These are phyloP conservation scores for Boletus mariae DNA, from an alignment of 1,284 basidiomycete genomes.

Conservation along the genomic window DNA sequence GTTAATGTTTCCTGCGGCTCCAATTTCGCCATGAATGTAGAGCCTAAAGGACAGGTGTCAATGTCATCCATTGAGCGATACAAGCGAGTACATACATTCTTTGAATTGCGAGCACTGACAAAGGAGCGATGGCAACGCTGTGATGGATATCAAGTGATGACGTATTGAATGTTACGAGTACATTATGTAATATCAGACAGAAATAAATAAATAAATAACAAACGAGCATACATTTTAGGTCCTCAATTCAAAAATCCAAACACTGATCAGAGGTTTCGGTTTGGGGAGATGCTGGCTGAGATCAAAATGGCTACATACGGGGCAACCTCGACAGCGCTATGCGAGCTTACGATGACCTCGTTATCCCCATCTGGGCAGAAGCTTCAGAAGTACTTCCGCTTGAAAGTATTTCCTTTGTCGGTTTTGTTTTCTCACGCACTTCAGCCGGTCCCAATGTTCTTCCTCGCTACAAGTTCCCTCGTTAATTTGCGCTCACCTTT, in stretches of 20 bases:
- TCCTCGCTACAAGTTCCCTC: neutral
- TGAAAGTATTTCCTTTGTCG: neutral
- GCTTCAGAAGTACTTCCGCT: neutral
- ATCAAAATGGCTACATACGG: neutral
- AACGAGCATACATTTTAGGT: neutral
- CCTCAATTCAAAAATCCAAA: neutral
- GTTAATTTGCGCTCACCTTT: neutral
- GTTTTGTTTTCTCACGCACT: neutral
- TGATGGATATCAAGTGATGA: neutral
- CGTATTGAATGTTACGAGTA: neutral
- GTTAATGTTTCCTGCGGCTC: no score
- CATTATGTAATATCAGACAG: neutral
- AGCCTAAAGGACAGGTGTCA: no score
- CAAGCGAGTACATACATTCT: no score
- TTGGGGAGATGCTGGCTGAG: neutral
- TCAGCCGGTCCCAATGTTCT: neutral
- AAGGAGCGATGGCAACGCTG: neutral
- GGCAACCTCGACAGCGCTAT: neutral
- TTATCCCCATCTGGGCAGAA: neutral
- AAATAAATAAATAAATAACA: neutral
- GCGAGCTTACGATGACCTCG: neutral
- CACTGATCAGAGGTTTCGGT: neutral
- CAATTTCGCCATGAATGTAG: no score
- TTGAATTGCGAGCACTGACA: neutral
- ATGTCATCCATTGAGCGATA: no score